Evolutionary conservation across 2,329 filamentous ascomycete genomes (phyloP), one percentile per base, ranked within the genome.

Genomic region (Chalaropsis thielavioides): DNA sequence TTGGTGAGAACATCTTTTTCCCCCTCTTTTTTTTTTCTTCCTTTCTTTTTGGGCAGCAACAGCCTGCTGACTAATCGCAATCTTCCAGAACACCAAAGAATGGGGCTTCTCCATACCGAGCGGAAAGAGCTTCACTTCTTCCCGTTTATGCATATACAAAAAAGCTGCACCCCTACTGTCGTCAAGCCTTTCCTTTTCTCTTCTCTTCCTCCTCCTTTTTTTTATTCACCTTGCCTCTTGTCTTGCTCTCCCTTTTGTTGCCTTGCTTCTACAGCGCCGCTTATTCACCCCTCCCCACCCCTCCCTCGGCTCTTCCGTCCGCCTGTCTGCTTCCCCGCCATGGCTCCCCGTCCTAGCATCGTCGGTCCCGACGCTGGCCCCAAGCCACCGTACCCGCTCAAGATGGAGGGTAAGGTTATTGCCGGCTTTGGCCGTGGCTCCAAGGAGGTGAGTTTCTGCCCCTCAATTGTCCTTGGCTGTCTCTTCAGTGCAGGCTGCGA

Each of bases 341-440:
- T 63, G 44, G 31, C 61, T 38, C 19, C 64, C 44, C 65, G 90
- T 68, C 86, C 89, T 59, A 78, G 81, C 62, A 82, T 94, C 69
- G 83, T 90, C 67, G 92, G 92, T 65, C 79, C 86, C 8, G 83
- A 89, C 54, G 75, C 78, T 46, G 90, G 90, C 2, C 92, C 92
- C 13, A 80, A 85, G 70, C 62, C 83, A 5, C 94, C 94, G 0
- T 97, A 86, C 74, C 94, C 94, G 0, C 81, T 96, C 70, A 83
- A 81, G 70, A 86, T 97, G 76, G 86, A 88, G 68, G 94, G 94
- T 27, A 84, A 87, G 64, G 91, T 99, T 27, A 91, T 96, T 71
- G 88, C 89, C 71, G 94, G 94, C 41, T 97, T 97, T 74, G 92
- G 94, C 51, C 84, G 94, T 67, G 94, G 94, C 17, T 95, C 90